Percentiles rank a stretch among this genome's conserved stretches.
Conservation (phyloP, 1,139 yeast species). For the Saccharomyces pastorianus region DNA sequence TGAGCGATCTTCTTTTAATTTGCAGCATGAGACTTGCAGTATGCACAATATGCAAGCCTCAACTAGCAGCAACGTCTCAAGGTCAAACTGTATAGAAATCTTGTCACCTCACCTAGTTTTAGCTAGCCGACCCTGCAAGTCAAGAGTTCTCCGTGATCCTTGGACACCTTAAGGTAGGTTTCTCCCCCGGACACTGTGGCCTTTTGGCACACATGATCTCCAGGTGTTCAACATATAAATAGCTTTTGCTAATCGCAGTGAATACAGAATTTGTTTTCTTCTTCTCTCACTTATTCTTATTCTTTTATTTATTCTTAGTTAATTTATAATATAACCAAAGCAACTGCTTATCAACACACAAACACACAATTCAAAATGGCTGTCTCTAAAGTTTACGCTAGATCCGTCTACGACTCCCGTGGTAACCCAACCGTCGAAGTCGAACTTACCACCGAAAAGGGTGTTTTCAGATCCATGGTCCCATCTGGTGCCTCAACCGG, state of each 20-base stretch:
- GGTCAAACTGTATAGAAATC: neutral
- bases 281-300: neutral
- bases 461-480: conserved; percentile 83
- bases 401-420: conserved; percentile 95
- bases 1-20: neutral
- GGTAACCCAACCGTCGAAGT: conserved; percentile 98
- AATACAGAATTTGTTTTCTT: neutral
- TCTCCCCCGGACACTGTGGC: neutral
- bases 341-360: conserved; percentile 9
- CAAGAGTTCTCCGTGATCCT: neutral
- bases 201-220: neutral
- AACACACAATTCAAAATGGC: conserved; percentile 34
- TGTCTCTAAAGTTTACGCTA: conserved; percentile 66
- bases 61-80: neutral
- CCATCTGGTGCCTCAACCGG: conserved; percentile 98
- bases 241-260: neutral
- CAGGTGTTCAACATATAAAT: neutral
- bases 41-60: neutral
- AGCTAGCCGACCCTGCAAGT: neutral
- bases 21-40: neutral
- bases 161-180: neutral
- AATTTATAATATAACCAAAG: conserved; percentile 12
- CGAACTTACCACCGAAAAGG: conserved; percentile 76
- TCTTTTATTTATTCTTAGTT: neutral
- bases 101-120: neutral